Base-by-base conservation (phyloP, 2,329 filamentous ascomycete species). In the Fulvia fulva region DNA sequence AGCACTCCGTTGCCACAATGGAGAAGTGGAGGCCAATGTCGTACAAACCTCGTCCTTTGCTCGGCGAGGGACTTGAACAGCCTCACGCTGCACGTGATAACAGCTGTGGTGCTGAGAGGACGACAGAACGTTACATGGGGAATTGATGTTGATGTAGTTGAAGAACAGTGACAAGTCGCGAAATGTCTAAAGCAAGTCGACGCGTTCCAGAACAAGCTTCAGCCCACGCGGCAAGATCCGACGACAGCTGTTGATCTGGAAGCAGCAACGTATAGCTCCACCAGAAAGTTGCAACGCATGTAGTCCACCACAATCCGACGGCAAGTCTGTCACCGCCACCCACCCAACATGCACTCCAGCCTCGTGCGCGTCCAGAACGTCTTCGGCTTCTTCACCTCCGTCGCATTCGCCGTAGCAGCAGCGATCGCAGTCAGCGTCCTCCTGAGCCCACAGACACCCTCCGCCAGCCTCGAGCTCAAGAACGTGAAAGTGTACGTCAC, bases 301-400 rank as follows among this genome's bases (percentile, higher is more conserved):
- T 54, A 54, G 34, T 26, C 12, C 34, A 46, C 11, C n/a, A 21
- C 52, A 46, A 8, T 11, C 9, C 19, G 41, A 41, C 52, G 47
- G 52, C 43, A 44, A 30, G 41, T 32, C 53, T 50, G 53, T 34
- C 28, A 25, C n/a, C 16, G 32, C 12, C 41, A 53, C 51, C n/a
- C 47, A 26, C 25, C 71, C 78, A 81, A 60, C 61, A 97, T 99
- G 94, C 88, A 97, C 77, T 95, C 90, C 71, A 84, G 88, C 49
- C 77, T 96, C 51, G 91, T 89, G 63, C 90, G 94, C 67, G 76
- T 88, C 66, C 94, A 99, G 77, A 93, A 91, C 78, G 87, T 91
- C 74, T 99, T 99, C 74, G 91, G 94, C 75, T 97, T 96, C 85
- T 97, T 97, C 81, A 97, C 94, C 19, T 95, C 91, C 25, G 91